Evolutionary conservation across 495 filamentous ascomycete genomes (phyloP).

Genomic region (Thozetella sp.): DNA sequence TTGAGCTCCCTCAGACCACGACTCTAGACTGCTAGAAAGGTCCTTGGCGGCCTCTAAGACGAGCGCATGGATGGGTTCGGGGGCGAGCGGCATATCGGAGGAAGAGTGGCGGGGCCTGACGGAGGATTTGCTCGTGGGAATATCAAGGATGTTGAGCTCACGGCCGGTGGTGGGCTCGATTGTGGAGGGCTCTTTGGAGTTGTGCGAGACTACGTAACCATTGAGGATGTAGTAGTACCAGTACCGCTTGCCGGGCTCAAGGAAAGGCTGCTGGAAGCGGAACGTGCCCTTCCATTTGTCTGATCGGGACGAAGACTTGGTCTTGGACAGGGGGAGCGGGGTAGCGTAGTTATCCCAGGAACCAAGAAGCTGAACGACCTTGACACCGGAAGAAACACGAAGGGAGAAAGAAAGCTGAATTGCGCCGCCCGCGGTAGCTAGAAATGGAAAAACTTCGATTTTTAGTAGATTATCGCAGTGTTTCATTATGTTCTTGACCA

Average conservation of each 20-base stretch:
- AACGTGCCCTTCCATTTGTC: slow-evolving; percentile 95
- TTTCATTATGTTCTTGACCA: too few relatives aligned
- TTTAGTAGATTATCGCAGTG: too few relatives aligned
- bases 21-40: too few relatives aligned
- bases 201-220: slow-evolving; percentile 97
- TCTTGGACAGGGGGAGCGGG: slow-evolving; percentile 89
- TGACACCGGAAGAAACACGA: slow-evolving; percentile 93
- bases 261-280: slow-evolving; percentile 83
- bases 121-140: slow-evolving; percentile 46
- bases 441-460: too few relatives aligned
- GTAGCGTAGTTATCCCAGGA: slow-evolving; percentile 98
- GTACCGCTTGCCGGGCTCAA: slow-evolving; percentile 86
- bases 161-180: slow-evolving; percentile 97
- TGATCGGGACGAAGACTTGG: slow-evolving; percentile 73
- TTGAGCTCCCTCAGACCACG: too few relatives aligned
- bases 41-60: too few relatives aligned
- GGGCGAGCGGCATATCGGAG: too few relatives aligned
- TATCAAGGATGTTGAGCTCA: slow-evolving; percentile 78
- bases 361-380: slow-evolving; percentile 95
- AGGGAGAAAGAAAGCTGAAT: slow-evolving; percentile 88
- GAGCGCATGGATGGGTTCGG: too few relatives aligned
- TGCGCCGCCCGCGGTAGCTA: too few relatives aligned
- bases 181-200: slow-evolving; percentile 86
- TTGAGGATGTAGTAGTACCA: slow-evolving; percentile 99
- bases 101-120: slow-evolving; percentile 51